These are phyloP conservation scores for Ogataea hybrid DNA, from an alignment of 1,139 yeast species.

Conservation along the genomic window DNA sequence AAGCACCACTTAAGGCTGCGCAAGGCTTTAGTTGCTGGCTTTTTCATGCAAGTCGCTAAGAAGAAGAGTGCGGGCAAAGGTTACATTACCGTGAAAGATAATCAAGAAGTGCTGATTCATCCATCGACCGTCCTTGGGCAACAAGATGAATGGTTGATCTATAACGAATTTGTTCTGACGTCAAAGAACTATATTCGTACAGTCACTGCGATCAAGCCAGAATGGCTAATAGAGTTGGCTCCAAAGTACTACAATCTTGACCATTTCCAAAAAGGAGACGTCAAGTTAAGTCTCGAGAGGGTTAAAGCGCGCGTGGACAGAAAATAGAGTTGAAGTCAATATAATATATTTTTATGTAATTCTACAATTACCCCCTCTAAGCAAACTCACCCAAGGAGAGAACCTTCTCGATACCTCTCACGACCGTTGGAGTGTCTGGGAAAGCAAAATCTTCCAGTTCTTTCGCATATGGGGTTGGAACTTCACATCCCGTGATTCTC, in stretches of 20 bases:
- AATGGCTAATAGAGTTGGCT: conserved; percentile 84
- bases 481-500: conserved; percentile 99
- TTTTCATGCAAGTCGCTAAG: conserved; percentile 98
- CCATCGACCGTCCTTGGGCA: conserved; percentile 88
- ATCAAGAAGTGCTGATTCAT: conserved; percentile 91
- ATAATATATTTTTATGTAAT: conserved; percentile 9
- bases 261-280: conserved; percentile 80
- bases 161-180: conserved; percentile 93
- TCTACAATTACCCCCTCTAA: conserved; percentile 13
- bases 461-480: conserved; percentile 97
- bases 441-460: conserved; percentile 97
- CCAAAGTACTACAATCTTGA: conserved; percentile 79
- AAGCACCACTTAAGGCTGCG: conserved; percentile 72
- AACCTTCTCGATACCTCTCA: conserved; percentile 89
- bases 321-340: conserved; percentile 29
- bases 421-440: conserved; percentile 92
- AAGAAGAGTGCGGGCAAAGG: conserved; percentile 72
- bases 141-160: conserved; percentile 89
- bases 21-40: conserved; percentile 88
- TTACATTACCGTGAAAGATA: conserved; percentile 87
- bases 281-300: conserved; percentile 73
- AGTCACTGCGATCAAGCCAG: conserved; percentile 88
- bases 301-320: conserved; percentile 51
- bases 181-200: conserved; percentile 92
- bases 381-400: conserved; percentile 57